Evolutionary conservation across 2,329 filamentous ascomycete genomes (phyloP), one percentile per base, ranked within the genome.

Genomic region (Colletotrichum gigasporum): DNA sequence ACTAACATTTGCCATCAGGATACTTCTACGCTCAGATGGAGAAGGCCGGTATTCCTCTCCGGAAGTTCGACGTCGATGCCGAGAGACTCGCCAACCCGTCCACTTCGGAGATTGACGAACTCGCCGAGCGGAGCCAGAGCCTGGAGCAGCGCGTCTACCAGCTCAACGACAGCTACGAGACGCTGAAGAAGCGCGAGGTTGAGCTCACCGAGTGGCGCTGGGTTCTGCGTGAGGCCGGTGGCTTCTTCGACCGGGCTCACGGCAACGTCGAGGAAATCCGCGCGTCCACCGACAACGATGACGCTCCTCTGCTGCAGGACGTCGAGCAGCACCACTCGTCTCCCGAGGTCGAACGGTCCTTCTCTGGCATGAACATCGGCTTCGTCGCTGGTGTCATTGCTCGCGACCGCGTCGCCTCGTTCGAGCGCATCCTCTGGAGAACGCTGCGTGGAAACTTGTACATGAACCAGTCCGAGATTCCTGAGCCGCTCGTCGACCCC

Each of bases 391-490:
- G 96, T 79, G 96, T 98, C 71, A 98, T 99, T 71, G 88, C 92
- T 35, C 89, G 96, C 57, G 95, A 98, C 74, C 90, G 95, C 52
- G 95, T 99, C 65, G 94, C 91, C 12, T 92, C 95, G 24, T 99
- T 99, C 75, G 96, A 99, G 82, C 91, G 96, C 64, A 99, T 99
- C 71, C 85, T 99, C 53, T 99, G 96, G 96, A 90, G 96, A 73
- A 97, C 96, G 0, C 88, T 99, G 41, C 93, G 96, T 77, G 96
- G 96, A 73, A 99, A 99, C 79, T 83, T 99, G 68, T 99, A 98
- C 85, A 99, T 99, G 96, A 99, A 99, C 81, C 96, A 99, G 83
- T 95, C 95, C 39, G 96, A 99, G 84, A 99, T 99, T 67, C 90
- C 94, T 7, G 95, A 99, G 77, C 89, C 93, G 35, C 91, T 99